Evolutionary conservation across 2,329 filamentous ascomycete species (phyloP).

Genomic region (Colletotrichum acutatum): DNA sequence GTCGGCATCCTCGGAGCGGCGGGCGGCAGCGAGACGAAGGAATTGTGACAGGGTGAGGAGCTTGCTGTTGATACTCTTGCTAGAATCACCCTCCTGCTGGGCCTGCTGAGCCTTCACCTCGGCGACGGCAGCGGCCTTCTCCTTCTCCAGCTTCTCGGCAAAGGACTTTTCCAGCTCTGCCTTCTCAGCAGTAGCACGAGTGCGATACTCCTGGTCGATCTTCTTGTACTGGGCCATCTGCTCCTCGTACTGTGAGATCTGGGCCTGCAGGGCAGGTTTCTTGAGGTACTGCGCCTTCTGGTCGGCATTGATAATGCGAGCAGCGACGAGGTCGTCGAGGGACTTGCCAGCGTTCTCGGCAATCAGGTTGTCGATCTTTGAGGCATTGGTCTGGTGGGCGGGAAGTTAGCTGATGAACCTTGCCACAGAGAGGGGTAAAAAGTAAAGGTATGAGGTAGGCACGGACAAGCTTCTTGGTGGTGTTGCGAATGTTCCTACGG

Average conservation of each 20-base stretch:
- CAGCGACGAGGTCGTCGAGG: slow-evolving; percentile 77
- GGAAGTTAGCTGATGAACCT: slow-evolving; percentile 16
- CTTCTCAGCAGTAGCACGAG: slow-evolving; percentile 67
- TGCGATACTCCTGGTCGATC: slow-evolving; percentile 77
- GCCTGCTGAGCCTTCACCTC: slow-evolving; percentile 66
- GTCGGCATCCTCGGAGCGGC: slow-evolving; percentile 76
- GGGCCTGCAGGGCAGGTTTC: slow-evolving; percentile 77
- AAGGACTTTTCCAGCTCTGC: slow-evolving; percentile 69
- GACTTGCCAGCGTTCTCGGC: slow-evolving; percentile 76
- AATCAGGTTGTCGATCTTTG: slow-evolving; percentile 77
- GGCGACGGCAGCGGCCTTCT: slow-evolving; percentile 63
- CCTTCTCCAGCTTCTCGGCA: slow-evolving; percentile 62
- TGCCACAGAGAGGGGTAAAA: background rate
- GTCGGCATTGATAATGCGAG: slow-evolving; percentile 82
- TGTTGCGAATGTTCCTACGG: slow-evolving; percentile 84
- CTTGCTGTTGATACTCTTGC: slow-evolving; percentile 70
- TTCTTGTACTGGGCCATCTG: slow-evolving; percentile 80
- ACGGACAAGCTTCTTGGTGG: slow-evolving; percentile 93
- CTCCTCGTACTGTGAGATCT: slow-evolving; percentile 77
- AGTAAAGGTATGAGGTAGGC: background rate
- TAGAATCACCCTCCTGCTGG: slow-evolving; percentile 60
- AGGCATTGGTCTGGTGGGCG: slow-evolving; percentile 68
- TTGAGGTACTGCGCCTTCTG: slow-evolving; percentile 82
- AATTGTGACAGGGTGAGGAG: slow-evolving; percentile 82
- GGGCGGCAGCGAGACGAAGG: slow-evolving; percentile 80